phyloP scores from a whole-genome alignment of 2,329 filamentous ascomycete genomes.

The Malbranchea cinnamomea region DNA sequence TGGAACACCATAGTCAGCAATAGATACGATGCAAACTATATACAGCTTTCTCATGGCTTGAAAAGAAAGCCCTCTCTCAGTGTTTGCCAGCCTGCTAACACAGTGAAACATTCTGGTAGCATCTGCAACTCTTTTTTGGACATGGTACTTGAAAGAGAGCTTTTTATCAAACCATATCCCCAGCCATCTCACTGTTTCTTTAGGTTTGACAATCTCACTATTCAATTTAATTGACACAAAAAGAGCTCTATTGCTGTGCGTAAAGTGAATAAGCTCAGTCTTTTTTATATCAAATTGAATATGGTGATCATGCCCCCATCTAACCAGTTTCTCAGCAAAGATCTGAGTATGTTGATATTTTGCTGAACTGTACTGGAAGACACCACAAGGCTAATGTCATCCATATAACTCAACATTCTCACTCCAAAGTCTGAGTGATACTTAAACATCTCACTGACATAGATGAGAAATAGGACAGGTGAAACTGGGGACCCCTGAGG shows the following conservation, averaged over 20 bases:
- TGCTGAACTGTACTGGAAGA: no score
- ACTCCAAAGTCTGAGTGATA: no score
- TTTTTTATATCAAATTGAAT: no score
- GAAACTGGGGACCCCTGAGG: slow-evolving; percentile 12
- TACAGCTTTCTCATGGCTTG: slow-evolving; percentile 5
- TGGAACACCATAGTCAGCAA: slow-evolving; percentile 5
- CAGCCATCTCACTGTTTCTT: background rate
- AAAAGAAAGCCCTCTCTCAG: slow-evolving; percentile 3
- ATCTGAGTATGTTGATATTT: no score
- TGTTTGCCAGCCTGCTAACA: slow-evolving; percentile 4
- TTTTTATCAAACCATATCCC: background rate
- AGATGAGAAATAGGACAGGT: slow-evolving; percentile 17
- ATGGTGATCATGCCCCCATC: no score
- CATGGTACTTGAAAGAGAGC: background rate
- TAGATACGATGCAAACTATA: slow-evolving; percentile 4
- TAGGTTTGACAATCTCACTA: background rate
- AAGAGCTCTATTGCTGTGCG: background rate
- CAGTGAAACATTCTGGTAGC: slow-evolving; percentile 5
- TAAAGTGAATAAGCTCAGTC: background rate
- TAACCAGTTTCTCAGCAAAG: no score
- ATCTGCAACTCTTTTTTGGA: slow-evolving; percentile 1
- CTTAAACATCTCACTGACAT: no score
- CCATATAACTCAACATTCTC: no score
- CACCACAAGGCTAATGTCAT: no score
- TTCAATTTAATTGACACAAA: background rate